phyloP scores from a whole-genome alignment of 371 early-diverging fungal species.

The Massospora cicadina region DNA sequence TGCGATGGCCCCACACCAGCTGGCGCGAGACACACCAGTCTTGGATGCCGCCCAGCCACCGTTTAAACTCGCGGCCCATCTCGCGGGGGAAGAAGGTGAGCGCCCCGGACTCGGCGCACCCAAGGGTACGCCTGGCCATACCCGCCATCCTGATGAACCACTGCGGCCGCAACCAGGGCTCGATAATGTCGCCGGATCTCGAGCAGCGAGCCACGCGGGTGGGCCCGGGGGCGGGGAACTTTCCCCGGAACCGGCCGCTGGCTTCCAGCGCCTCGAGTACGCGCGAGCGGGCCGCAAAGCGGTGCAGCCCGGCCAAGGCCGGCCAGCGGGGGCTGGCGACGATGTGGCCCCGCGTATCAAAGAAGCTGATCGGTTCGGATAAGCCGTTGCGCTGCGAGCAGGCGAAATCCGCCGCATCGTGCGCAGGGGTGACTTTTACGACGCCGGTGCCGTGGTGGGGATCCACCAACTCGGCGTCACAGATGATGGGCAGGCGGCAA shows the following conservation, averaged over 20 bases:
- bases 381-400: conserved; percentile 64
- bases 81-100: conserved; percentile 64
- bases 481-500: conserved; percentile 71
- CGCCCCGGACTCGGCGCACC: conserved; percentile 47
- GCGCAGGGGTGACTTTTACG: conserved; percentile 87
- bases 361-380: not conserved
- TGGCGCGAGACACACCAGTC: conserved; percentile 99
- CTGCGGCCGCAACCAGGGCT: conserved; percentile 92
- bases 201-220: conserved; percentile 69
- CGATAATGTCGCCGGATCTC: conserved; percentile 92
- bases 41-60: conserved; percentile 90
- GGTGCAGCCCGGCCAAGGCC: conserved; percentile 17
- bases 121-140: conserved; percentile 53
- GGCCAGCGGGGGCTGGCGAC: not conserved
- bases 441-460: conserved; percentile 93
- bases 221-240: conserved; percentile 65
- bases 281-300: conserved; percentile 67
- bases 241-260: conserved; percentile 45
- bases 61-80: conserved; percentile 76
- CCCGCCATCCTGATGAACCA: conserved; percentile 66
- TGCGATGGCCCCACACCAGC: conserved; percentile 99
- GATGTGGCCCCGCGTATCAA: not conserved
- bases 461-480: conserved; percentile 77
- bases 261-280: conserved; percentile 42
- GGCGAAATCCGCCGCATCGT: conserved; percentile 91